Evolutionary conservation across 2,329 filamentous ascomycete genomes (phyloP), one percentile per base, ranked within the genome.

Genomic region (Colletotrichum neosansevieriae): DNA sequence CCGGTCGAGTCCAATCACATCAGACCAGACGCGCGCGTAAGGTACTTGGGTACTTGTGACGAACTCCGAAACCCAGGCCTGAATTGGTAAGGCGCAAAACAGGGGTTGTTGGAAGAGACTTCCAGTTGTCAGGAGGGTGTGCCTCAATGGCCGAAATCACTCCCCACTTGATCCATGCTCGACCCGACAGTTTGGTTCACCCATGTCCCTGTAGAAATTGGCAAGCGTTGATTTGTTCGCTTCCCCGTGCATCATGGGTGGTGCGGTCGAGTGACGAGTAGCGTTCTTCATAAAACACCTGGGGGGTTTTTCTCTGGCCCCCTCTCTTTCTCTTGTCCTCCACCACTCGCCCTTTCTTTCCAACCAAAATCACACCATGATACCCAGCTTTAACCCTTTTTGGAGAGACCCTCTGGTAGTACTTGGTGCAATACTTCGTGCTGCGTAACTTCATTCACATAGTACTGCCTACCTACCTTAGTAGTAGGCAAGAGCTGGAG

Each of bases 291-390:
- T 36, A 61, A 53, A 61, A 53, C 36, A n/a, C 47, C 36, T 53
- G 2, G 29, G 29, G 29, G 29, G 6, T 47, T 53, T 61, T 61
- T 32, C 36, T 51, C 47, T 38, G 49, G 34, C 44, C 59, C 58
- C 45, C 40, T 47, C 47, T 47, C 62, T 21, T 29, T 15, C 60
- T 54, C 38, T 19, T 58, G 21, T 29, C 49, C 29, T 32, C 32
- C 32, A n/a, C 12, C 49, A 63, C 17, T 63, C 40, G 51, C 36
- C 42, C 53, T 51, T 29, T n/a, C n/a, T n/a, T n/a, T 45, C 56
- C 51, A 62, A 34, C 17, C 44, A 19, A 69, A 59, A 61, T 65
- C 66, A 60, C 54, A 54, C 66, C 66, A 66, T 69, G 12, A 34
- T 66, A 34, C 42, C 58, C 36, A 21, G 54, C 56, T 60, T 45